Conservation (phyloP, 352 stramenopile species). For the Phytopythium delawarense region DNA sequence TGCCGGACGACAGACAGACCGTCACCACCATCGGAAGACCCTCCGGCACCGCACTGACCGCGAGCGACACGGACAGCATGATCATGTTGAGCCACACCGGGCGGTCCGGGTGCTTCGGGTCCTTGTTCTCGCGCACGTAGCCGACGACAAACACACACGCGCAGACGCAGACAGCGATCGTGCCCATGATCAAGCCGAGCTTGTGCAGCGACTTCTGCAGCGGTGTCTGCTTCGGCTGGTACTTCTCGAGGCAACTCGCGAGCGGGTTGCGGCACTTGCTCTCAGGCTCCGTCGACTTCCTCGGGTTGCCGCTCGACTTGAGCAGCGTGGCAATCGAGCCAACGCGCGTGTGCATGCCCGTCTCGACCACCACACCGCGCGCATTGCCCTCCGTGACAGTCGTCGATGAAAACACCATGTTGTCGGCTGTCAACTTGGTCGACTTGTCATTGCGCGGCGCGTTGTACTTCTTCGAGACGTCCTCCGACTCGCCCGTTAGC, state of each 20-base stretch:
- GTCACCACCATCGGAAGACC: too few relatives aligned
- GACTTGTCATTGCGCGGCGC: conserved; percentile 20
- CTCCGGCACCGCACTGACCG: too few relatives aligned
- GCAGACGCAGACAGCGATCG: conserved; percentile 77
- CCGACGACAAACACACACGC: conserved; percentile 91
- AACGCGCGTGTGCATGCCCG: conserved; percentile 66
- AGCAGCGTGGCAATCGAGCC: conserved; percentile 64
- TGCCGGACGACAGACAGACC: too few relatives aligned
- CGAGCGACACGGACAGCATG: too few relatives aligned
- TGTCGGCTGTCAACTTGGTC: conserved; percentile 53
- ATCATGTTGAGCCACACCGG: too few relatives aligned
- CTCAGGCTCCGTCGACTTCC: conserved; percentile 10
- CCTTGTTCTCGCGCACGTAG: conserved; percentile 46
- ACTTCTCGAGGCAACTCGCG: conserved; percentile 45
- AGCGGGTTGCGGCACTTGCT: conserved; percentile 53
- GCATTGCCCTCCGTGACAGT: conserved; percentile 76
- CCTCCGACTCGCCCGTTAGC: conserved; percentile 92
- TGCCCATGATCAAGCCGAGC: conserved; percentile 89
- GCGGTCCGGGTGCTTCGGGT: conserved; percentile 29
- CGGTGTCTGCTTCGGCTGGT: conserved; percentile 81
- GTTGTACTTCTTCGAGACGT: conserved; percentile 69
- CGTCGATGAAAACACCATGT: conserved; percentile 95
- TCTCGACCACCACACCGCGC: conserved; percentile 66
- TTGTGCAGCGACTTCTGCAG: conserved; percentile 92
- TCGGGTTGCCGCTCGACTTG: conserved; percentile 29